Base-by-base conservation (phyloP, 768 basidiomycete species). In the Strobilomyces echinocephalus region DNA sequence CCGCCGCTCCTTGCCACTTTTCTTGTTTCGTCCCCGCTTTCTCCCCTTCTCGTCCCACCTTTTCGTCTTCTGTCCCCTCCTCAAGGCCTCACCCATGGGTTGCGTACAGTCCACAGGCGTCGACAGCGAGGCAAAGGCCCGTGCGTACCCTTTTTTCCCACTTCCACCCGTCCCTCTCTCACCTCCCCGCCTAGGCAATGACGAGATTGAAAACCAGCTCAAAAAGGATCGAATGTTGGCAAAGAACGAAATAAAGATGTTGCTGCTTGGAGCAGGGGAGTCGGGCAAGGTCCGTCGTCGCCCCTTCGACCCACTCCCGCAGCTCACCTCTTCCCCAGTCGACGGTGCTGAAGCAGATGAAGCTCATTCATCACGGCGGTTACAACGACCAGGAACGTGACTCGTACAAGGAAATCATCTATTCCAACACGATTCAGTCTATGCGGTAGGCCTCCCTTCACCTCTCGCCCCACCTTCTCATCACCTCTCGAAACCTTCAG, bases 201-300 rank as follows among this genome's bases (percentile, higher is more conserved):
- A 94, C 64, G 91, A 89, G 77, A 95, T 95, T 60, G 93, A 95
- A 77, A 87, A 74, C 72, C 93, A 95, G 72, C 82, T 95, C 60
- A 91, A 88, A 78, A 78, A 84, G 63, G 93, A 95, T 74, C 75
- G 87, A 41, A 81, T 89, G 77, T 84, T 87, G 80, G 85, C 87
- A 40, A 91, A 91, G 78, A 94, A 93, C 63, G 92, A 94, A 71
- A 92, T 95, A 67, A 95, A 97, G 77, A 95, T 97, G 94, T 69
- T 97, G 57, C 70, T 98, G 54, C 78, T 98, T 26, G 95, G 95
- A 53, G 94, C 95, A 54, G 94, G 95, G 73, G 94, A 97, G 79
- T 94, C 91, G 50, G 95, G 95, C 63, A 97, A 97, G 82, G 88
- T 88, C 44, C 14, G 76, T 72, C 10, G 0, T 11, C 38, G 8